These are phyloP conservation scores for Cyberlindnera japonica DNA, from an alignment of 805 yeast species.

Conservation along the genomic window DNA sequence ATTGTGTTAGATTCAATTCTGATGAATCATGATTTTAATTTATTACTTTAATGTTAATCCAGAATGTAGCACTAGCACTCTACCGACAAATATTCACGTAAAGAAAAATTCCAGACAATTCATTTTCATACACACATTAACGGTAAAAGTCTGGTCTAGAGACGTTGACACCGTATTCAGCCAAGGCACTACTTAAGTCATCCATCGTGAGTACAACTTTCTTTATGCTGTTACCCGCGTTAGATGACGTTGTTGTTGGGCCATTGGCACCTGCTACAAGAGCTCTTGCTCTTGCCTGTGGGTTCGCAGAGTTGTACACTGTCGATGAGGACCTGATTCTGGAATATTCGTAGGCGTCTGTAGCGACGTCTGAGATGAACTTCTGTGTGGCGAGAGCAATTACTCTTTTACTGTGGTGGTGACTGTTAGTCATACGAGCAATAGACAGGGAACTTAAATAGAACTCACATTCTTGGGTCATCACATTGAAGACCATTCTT, in stretches of 20 bases:
- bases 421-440: too few species aligned
- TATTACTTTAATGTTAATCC: not conserved
- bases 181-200: constrained; percentile 85
- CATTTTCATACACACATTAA: constrained; percentile 26
- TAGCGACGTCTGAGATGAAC: constrained; percentile 89
- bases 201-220: constrained; percentile 90
- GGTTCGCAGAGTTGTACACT: constrained; percentile 80
- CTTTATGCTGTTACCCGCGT: constrained; percentile 48
- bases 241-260: constrained; percentile 31
- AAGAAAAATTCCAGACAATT: not conserved
- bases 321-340: constrained; percentile 86
- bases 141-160: constrained; percentile 93
- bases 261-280: constrained; percentile 59
- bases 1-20: too few species aligned
- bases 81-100: not conserved
- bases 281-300: constrained; percentile 81
- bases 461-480: constrained; percentile 40
- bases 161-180: constrained; percentile 89
- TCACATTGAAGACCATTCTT: constrained; percentile 81
- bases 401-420: constrained; percentile 55
- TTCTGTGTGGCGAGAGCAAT: constrained; percentile 95
- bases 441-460: too few species aligned
- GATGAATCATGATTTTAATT: not conserved
- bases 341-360: constrained; percentile 94
- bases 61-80: not conserved